Conservation (phyloP, 1,284 basidiomycete species). For the Pisolithus thermaeus region DNA sequence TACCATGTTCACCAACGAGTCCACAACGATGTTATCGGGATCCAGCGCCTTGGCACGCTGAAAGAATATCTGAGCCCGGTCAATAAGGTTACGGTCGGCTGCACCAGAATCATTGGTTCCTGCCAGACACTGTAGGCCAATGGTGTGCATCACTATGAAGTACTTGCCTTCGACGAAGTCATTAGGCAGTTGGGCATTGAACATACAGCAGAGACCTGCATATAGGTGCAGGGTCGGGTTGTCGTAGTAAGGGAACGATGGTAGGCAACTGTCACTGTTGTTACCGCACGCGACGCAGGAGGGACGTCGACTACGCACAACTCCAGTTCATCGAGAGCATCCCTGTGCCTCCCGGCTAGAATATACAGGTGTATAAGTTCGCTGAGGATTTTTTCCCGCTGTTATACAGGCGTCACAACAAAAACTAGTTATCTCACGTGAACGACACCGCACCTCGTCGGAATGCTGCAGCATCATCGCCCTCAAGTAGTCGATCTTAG, state of each 20-base stretch:
- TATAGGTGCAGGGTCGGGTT: slow-evolving; percentile 76
- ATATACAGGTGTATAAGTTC: slow-evolving; percentile 74
- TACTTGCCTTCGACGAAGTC: slow-evolving; percentile 2
- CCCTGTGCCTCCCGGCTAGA: slow-evolving; percentile 46
- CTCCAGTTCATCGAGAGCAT: slow-evolving; percentile 80
- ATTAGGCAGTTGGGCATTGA: slow-evolving; percentile 41
- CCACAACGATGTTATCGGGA: slow-evolving; percentile 48
- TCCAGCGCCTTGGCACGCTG: slow-evolving; percentile 57
- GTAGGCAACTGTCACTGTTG: slow-evolving; percentile 57
- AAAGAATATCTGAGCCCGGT: slow-evolving; percentile 59
- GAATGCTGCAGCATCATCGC: slow-evolving; percentile 63
- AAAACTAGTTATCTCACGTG: neutral
- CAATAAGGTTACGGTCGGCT: slow-evolving; percentile 33
- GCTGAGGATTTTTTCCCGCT: slow-evolving; percentile 72
- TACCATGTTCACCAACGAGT: slow-evolving; percentile 48
- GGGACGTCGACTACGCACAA: slow-evolving; percentile 45
- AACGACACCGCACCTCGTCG: slow-evolving; percentile 46
- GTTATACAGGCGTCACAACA: slow-evolving; percentile 10
- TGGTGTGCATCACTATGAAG: neutral
- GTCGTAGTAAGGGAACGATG: slow-evolving; percentile 80
- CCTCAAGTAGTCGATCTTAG: slow-evolving; percentile 57
- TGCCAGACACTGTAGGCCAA: neutral
- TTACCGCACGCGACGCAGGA: slow-evolving; percentile 6
- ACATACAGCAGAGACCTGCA: slow-evolving; percentile 70
- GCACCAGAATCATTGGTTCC: neutral